phyloP scores from a whole-genome alignment of 108 stramenopile species.

The Poteriospumella lacustris region DNA sequence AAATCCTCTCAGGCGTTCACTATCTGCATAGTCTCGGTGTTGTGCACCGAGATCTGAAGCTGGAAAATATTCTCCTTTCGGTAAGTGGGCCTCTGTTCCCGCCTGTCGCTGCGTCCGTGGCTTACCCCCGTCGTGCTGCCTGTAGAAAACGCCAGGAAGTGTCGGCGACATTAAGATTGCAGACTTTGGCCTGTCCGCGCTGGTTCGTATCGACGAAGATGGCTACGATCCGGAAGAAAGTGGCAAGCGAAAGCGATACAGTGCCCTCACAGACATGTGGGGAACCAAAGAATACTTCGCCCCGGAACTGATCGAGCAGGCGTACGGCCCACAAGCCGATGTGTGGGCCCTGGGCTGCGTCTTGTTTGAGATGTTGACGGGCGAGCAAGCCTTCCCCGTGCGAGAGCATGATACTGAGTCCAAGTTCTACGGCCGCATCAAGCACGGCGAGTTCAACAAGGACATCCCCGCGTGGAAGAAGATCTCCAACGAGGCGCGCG shows the following conservation, averaged over 20 bases:
- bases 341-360: slow-evolving; percentile 17
- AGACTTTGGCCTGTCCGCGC: slow-evolving; percentile 14
- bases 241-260: slow-evolving; percentile 11
- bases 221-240: slow-evolving; percentile 5
- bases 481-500: background rate
- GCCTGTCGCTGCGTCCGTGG: too few relatives aligned
- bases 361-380: slow-evolving; percentile 5
- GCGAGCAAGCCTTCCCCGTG: slow-evolving; percentile 3
- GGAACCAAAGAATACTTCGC: slow-evolving; percentile 22
- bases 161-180: background rate
- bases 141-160: too few relatives aligned
- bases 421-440: background rate
- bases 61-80: slow-evolving; percentile 11
- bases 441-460: background rate
- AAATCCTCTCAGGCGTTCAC: slow-evolving; percentile 13
- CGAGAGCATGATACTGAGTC: background rate
- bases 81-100: background rate
- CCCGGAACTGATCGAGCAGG: slow-evolving; percentile 7
- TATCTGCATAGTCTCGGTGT: slow-evolving; percentile 20
- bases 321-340: slow-evolving; percentile 23
- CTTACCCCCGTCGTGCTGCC: too few relatives aligned
- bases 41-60: slow-evolving; percentile 25
- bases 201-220: slow-evolving; percentile 19
- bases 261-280: background rate
- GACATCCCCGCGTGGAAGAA: background rate